Evolutionary conservation across 106 monocot genomes (phyloP), one percentile per base, ranked within the genome.

Genomic region (Platanthera guangdongensis): DNA sequence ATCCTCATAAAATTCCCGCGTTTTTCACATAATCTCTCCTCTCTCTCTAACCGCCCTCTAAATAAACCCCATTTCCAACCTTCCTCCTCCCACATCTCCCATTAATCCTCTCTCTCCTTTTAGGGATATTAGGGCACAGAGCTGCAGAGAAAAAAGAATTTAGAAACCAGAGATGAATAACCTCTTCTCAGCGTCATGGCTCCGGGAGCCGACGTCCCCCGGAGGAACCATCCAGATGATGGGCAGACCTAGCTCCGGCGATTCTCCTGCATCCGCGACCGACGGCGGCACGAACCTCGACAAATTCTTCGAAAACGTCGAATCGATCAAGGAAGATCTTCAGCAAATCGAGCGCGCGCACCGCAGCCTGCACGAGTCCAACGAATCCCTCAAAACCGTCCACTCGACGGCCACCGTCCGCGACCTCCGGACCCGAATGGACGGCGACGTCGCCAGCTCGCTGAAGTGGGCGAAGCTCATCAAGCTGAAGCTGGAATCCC

Each of bases 221-320:
- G 67, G 28, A 47, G 81, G 76, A 8, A 47, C 45, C 76, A 15
- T 82, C 57, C 28, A 72, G 25, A 63, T 76, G 77, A n/a, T 9
- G 65, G 19, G 47, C 52, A 57, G 5, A 19, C 8, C 19, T 32
- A 54, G 68, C 73, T 64, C 52, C 72, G 78, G 48, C 7, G 83
- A 77, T 75, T 78, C 9, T 71, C 59, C 59, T 21, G 59, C 5
- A 1, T 16, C 59, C 18, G 81, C 9, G 86, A 74, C 46, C 5
- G 83, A 63, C 86, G 39, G 84, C 83, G 47, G 80, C 8, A 63
- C 75, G 7, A 79, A 82, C 54, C 76, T 86, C 12, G 82, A 82
- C 39, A 54, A 74, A 63, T 86, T 86, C 79, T 86, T 82, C 68
- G 71, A 79, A 25, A 82, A 86, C 19, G 86, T 86, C 16, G 86